These are phyloP conservation scores for Schoenoplectus tabernaemontani DNA, from an alignment of 202 grass and related monocot genomes.

Conservation along the genomic window DNA sequence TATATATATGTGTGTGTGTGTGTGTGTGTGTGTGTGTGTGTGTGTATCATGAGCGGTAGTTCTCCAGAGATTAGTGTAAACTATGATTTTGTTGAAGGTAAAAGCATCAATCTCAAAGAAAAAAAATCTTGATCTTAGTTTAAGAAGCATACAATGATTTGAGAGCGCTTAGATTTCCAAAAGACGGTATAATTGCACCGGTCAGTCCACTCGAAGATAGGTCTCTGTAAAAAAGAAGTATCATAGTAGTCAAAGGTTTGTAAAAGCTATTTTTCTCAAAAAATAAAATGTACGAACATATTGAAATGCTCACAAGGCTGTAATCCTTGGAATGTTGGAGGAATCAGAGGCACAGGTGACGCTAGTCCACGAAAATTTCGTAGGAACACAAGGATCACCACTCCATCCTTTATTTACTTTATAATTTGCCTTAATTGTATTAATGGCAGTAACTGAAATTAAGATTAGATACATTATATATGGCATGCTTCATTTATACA, in stretches of 20 bases:
- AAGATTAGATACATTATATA: background rate
- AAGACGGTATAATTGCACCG: constrained; percentile 11
- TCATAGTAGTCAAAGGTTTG: background rate
- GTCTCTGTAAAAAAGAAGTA: background rate
- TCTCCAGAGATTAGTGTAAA: background rate
- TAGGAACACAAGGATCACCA: constrained; percentile 34
- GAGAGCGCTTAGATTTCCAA: constrained; percentile 5
- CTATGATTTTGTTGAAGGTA: background rate
- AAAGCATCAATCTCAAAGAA: background rate
- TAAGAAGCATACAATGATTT: constrained; percentile 10
- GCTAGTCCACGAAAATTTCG: constrained; percentile 3
- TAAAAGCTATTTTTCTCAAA: background rate
- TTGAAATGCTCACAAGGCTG: constrained; percentile 11
- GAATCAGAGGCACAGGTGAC: constrained; percentile 19
- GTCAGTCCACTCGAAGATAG: constrained; percentile 26
- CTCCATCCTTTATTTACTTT: constrained; percentile 25
- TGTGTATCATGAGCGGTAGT: background rate
- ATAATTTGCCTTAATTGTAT: constrained; percentile 27
- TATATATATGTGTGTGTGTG: too few species aligned
- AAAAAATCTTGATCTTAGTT: background rate
- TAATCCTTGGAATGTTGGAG: constrained; percentile 8
- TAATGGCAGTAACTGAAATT: constrained; percentile 23
- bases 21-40: background rate
- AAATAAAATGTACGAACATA: background rate
- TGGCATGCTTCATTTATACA: background rate